Conservation (phyloP, 306 rosid species). For the Pachyrhizus erosus region DNA sequence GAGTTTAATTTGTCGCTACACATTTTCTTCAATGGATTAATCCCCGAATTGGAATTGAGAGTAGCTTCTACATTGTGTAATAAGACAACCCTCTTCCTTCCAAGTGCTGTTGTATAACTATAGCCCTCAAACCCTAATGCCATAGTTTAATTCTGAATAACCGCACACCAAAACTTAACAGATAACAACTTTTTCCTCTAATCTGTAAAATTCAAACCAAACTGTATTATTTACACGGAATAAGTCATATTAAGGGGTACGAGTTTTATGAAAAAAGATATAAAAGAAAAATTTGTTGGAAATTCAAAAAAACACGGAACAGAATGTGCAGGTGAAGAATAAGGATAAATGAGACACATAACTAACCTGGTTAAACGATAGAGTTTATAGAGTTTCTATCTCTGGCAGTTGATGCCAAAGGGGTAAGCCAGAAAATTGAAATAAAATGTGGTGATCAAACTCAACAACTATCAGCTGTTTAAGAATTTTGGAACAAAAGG, state of each 20-base stretch:
- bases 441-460: not conserved
- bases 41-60: conserved; percentile 16
- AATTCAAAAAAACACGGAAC: not conserved
- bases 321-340: not conserved
- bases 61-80: conserved; percentile 43
- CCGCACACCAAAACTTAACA: not conserved
- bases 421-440: not conserved
- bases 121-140: conserved; percentile 57
- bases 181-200: not conserved
- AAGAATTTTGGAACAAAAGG: not conserved
- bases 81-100: conserved; percentile 73
- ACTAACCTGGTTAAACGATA: not conserved
- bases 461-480: conserved; percentile 12
- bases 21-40: conserved; percentile 59
- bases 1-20: conserved; percentile 43
- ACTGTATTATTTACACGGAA: not conserved
- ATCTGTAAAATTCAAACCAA: not conserved
- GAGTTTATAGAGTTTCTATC: conserved; percentile 25
- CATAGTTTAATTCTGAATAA: conserved; percentile 37
- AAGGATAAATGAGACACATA: not conserved
- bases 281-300: not conserved
- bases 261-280: not conserved
- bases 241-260: not conserved
- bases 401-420: not conserved
- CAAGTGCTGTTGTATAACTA: conserved; percentile 47